Base-by-base conservation (phyloP, 306 rosid genomes). In the Corylus americana region DNA sequence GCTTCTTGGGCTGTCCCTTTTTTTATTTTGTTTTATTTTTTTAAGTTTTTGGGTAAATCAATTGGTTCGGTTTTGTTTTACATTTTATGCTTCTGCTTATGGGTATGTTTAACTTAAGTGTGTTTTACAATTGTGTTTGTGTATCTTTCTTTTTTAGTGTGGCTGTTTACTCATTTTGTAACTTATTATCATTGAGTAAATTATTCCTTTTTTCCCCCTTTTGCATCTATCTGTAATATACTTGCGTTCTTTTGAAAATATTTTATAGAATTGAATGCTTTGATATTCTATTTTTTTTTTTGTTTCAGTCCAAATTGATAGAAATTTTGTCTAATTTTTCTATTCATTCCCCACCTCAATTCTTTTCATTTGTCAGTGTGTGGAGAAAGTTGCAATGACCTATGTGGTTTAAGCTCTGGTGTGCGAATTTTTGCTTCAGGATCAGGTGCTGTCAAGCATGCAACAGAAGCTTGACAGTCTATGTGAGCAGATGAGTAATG, bases 381-480 rank as follows among this genome's bases (percentile, higher is more conserved):
- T 16, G 14, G 20, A 27, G 74, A 61, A 37, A 18, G 44, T 76
- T 63, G 44, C 44, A 39, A 39, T 39, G 5, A 3, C 5, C 63
- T 29, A 45, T 73, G 9, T 29, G 25, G 37, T 57, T 62, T 14
- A 51, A 44, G 62, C 35, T 58, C 13, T 10, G 12, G 3, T 1
- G 8, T 8, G 20, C 62, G 2, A 35, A 73, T 66, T 63, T 22
- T 0, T 74, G 73, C 76, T 49, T 11, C 91, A 95, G 98, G 98
- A 95, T 78, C 90, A 89, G 71, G 89, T 91, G 80, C 83, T 95
- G 69, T 86, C 86, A 57, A 88, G 86, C 79, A 92, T 22, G 25
- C 25, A 22, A 85, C 86, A 89, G 81, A 95, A 91, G 88, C 98
- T 95, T 81, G 98, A 92, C 77, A 66, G 77, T 87, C 91, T 95